These are phyloP conservation scores for Sideroxylon spinosum DNA, from an alignment of 179 eudicot species.

Conservation along the genomic window DNA sequence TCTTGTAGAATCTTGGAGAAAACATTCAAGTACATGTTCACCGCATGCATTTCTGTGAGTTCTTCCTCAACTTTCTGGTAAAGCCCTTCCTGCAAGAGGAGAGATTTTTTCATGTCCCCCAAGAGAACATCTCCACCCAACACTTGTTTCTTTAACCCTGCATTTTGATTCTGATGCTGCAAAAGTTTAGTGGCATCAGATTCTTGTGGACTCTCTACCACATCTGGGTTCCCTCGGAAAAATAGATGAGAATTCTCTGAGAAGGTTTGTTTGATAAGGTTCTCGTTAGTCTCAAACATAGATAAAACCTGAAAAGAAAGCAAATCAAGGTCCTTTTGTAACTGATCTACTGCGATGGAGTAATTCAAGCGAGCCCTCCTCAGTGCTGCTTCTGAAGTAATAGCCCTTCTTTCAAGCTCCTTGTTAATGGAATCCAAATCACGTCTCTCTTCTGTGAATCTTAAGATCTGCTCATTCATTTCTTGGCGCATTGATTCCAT, in stretches of 20 bases:
- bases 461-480: slow-evolving; percentile 58
- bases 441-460: slow-evolving; percentile 56
- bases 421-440: slow-evolving; percentile 50
- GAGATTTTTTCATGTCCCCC: slow-evolving; percentile 65
- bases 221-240: slow-evolving; percentile 30
- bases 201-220: slow-evolving; percentile 24
- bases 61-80: slow-evolving; percentile 70
- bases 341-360: slow-evolving; percentile 82
- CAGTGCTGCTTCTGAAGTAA: slow-evolving; percentile 73
- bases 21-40: slow-evolving; percentile 57
- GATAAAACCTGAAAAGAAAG: slow-evolving; percentile 87
- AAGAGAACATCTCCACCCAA: slow-evolving; percentile 50
- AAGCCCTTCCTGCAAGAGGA: slow-evolving; percentile 61
- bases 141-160: slow-evolving; percentile 32
- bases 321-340: slow-evolving; percentile 86
- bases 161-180: slow-evolving; percentile 28
- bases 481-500: slow-evolving; percentile 66
- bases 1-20: slow-evolving; percentile 58
- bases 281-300: slow-evolving; percentile 90
- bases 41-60: slow-evolving; percentile 54
- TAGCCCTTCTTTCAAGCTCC: slow-evolving; percentile 82
- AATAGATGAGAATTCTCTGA: slow-evolving; percentile 46
- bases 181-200: slow-evolving; percentile 21
- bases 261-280: slow-evolving; percentile 62
- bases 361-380: slow-evolving; percentile 82